phyloP scores from a whole-genome alignment of 306 rosid genomes.

The Lathyrus oleraceus region DNA sequence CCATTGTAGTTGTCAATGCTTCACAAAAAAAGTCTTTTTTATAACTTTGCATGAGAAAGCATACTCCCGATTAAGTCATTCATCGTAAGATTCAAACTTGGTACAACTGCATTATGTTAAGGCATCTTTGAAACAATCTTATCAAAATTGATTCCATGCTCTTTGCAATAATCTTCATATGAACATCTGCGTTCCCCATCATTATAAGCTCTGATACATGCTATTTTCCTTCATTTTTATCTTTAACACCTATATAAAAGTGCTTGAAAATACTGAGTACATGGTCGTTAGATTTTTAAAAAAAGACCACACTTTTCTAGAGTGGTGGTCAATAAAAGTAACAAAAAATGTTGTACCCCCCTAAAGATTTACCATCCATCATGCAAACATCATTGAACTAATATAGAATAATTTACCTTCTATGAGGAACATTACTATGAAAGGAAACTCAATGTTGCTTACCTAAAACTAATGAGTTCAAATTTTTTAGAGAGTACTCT shows the following conservation, averaged over 20 bases:
- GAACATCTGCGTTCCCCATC: too few species aligned
- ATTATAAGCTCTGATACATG: not conserved
- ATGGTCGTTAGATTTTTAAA: not conserved
- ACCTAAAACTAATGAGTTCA: not conserved
- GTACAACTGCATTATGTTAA: too few species aligned
- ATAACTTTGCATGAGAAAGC: too few species aligned
- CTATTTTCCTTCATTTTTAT: not conserved
- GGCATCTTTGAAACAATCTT: too few species aligned
- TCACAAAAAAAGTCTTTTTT: too few species aligned
- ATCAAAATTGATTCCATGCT: too few species aligned
- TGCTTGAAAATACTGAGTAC: too few species aligned
- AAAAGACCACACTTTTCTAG: not conserved
- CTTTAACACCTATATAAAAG: not conserved
- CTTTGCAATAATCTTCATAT: too few species aligned
- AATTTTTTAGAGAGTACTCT: not conserved
- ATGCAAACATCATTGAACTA: not conserved
- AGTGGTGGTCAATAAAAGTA: not conserved
- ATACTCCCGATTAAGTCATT: too few species aligned
- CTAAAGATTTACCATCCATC: not conserved
- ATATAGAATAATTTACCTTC: not conserved
- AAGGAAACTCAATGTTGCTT: too few species aligned
- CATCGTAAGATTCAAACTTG: too few species aligned
- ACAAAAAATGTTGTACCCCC: not conserved
- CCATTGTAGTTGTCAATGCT: too few species aligned
- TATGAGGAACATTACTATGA: not conserved